phyloP scores from a whole-genome alignment of 306 rosid species.

The Sophora flavescens region DNA sequence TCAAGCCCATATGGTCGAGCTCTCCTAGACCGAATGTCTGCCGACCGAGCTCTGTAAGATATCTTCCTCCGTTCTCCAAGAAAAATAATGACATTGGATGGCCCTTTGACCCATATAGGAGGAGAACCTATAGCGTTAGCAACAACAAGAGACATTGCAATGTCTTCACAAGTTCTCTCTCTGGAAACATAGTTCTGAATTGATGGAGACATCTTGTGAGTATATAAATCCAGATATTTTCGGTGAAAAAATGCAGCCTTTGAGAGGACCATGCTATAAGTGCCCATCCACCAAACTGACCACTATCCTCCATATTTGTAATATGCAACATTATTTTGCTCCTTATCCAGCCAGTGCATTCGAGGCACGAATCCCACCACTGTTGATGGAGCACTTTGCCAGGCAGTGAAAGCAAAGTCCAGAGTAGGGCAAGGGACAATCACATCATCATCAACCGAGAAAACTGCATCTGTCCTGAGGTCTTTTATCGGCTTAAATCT shows the following conservation, averaged over 20 bases:
- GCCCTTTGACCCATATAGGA: too few species aligned
- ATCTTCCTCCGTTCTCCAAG: too few species aligned
- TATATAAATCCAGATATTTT: slow-evolving; percentile 64
- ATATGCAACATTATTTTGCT: too few species aligned
- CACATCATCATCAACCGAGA: slow-evolving; percentile 70
- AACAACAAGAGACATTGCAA: too few species aligned
- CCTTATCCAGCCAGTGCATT: slow-evolving; percentile 64
- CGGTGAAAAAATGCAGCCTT: slow-evolving; percentile 74
- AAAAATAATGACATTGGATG: too few species aligned
- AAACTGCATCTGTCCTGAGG: slow-evolving; percentile 52
- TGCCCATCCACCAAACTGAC: slow-evolving; percentile 77
- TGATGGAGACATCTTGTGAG: slow-evolving; percentile 52
- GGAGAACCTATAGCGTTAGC: too few species aligned
- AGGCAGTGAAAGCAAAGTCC: slow-evolving; percentile 67
- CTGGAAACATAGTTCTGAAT: slow-evolving; percentile 57
- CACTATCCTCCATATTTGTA: too few species aligned
- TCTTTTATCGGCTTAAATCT: slow-evolving; percentile 56
- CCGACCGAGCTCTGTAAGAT: too few species aligned
- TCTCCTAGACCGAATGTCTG: too few species aligned
- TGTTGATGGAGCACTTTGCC: slow-evolving; percentile 59
- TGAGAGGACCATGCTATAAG: slow-evolving; percentile 68
- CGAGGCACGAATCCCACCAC: slow-evolving; percentile 78
- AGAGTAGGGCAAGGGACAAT: slow-evolving; percentile 60
- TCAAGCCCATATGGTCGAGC: too few species aligned
- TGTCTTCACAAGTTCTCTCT: too few species aligned